phyloP scores from a whole-genome alignment of 176 grass and related monocot species.

The Musa schizocarpa region DNA sequence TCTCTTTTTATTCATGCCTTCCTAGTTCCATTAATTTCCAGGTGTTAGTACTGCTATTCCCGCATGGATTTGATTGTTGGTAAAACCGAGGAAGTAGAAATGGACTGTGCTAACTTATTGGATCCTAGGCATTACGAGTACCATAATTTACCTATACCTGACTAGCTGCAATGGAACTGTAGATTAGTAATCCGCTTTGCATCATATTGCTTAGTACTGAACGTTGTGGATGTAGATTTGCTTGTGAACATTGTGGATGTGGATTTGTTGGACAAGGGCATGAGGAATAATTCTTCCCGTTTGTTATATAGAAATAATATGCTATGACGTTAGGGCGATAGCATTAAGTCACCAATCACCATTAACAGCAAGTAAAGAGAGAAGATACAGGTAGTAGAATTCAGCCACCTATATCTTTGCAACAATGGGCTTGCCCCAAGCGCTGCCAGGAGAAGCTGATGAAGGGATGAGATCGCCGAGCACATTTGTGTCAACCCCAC shows the following conservation, averaged over 20 bases:
- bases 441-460: conserved; percentile 28
- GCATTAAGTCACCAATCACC: background rate
- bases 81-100: background rate
- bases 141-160: conserved; percentile 20
- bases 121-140: background rate
- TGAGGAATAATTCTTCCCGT: background rate
- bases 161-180: conserved; percentile 13
- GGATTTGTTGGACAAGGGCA: background rate
- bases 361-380: background rate
- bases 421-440: conserved; percentile 77
- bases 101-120: background rate
- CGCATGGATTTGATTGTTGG: conserved; percentile 4
- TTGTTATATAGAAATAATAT: background rate
- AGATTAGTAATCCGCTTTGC: conserved; percentile 4
- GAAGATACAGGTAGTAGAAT: background rate
- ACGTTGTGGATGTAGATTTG: background rate
- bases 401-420: background rate
- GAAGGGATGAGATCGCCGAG: conserved; percentile 32
- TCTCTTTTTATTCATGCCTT: background rate
- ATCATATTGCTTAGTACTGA: background rate
- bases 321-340: background rate
- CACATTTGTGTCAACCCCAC: conserved; percentile 32
- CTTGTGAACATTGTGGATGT: background rate
- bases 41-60: conserved; percentile 15
- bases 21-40: background rate